These are phyloP conservation scores for Fraxinus nigra DNA, from an alignment of 305 asterid genomes.

Conservation along the genomic window DNA sequence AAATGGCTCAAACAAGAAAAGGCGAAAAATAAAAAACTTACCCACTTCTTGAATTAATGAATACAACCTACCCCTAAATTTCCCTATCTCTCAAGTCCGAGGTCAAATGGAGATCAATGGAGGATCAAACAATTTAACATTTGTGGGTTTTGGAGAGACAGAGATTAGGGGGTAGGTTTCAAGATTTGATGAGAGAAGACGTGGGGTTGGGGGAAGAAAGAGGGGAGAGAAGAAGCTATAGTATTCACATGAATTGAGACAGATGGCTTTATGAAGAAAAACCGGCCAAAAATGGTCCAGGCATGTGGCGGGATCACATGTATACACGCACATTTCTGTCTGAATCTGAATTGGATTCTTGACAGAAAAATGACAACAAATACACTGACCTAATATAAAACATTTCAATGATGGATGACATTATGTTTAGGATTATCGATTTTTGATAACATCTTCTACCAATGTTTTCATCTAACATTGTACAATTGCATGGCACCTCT, in stretches of 20 bases:
- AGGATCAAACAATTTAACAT: constrained; percentile 12
- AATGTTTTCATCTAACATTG: too few species aligned
- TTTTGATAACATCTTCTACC: too few species aligned
- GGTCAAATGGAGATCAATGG: constrained; percentile 37
- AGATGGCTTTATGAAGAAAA: constrained; percentile 10
- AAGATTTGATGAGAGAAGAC: constrained; percentile 26
- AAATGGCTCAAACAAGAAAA: background rate
- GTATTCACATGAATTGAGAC: background rate
- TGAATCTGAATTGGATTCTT: background rate
- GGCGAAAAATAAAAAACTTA: constrained; percentile 14
- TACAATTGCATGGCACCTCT: too few species aligned
- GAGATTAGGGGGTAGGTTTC: constrained; percentile 22
- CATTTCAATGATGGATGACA: too few species aligned
- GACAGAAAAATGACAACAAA: too few species aligned
- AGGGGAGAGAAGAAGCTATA: constrained; percentile 12
- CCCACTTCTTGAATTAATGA: constrained; percentile 28
- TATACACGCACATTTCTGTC: background rate
- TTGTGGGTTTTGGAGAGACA: constrained; percentile 18
- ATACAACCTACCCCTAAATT: constrained; percentile 11
- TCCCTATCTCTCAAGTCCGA: constrained; percentile 5
- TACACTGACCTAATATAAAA: too few species aligned
- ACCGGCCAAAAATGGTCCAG: constrained; percentile 9
- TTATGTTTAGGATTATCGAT: too few species aligned
- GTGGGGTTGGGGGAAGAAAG: background rate
- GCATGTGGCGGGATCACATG: background rate